A percentile compares a stretch with the other conserved stretches of the same genome.
These are phyloP conservation scores for Paraleonurus japonicus DNA, from an alignment of 257 asterid genomes.

Conservation along the genomic window DNA sequence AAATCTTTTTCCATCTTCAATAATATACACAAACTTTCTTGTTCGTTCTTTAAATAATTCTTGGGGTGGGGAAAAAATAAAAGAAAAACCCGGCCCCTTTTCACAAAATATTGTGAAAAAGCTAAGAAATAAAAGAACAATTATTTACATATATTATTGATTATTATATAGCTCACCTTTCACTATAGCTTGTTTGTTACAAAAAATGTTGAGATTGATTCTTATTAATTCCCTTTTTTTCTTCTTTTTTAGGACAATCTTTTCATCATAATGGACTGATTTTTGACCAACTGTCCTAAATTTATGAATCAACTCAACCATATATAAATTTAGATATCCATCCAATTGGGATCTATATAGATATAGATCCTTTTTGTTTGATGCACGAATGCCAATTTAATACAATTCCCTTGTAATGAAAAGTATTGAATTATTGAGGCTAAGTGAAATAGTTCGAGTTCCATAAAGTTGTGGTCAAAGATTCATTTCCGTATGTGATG, in stretches of 20 bases:
- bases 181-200: slow-evolving; percentile 7
- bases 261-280: slow-evolving; percentile 8
- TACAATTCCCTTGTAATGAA: slow-evolving; percentile 8
- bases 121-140: background rate
- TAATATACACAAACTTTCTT: background rate
- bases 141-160: background rate
- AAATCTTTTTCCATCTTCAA: background rate
- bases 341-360: slow-evolving; percentile 6
- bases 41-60: slow-evolving; percentile 25
- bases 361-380: background rate
- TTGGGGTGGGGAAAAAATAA: slow-evolving; percentile 10
- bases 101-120: background rate
- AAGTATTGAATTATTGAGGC: slow-evolving; percentile 35
- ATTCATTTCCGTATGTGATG: slow-evolving; percentile 26
- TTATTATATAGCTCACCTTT: slow-evolving; percentile 12
- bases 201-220: background rate
- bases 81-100: background rate
- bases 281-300: slow-evolving; percentile 28
- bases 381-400: slow-evolving; percentile 32
- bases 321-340: slow-evolving; percentile 10
- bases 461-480: slow-evolving; percentile 41
- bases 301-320: slow-evolving; percentile 19
- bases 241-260: background rate
- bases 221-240: background rate
- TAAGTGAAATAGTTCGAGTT: background rate